Evolutionary conservation across 768 basidiomycete species (phyloP).

Genomic region (Pisolithus tinctorius): DNA sequence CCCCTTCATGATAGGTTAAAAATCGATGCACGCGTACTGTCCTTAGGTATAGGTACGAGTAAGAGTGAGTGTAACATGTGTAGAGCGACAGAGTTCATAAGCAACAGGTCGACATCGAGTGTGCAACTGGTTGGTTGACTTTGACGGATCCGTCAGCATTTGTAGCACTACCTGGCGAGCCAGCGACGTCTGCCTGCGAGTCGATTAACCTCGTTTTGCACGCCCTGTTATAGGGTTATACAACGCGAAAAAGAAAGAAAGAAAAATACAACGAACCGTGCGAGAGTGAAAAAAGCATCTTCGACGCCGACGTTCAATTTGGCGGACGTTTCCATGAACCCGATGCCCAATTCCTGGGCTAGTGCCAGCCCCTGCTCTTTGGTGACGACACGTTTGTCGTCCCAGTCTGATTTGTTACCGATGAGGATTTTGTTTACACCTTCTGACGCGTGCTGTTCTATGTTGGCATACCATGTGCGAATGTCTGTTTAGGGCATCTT

Average conservation of each 20-base stretch:
- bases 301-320: conserved; percentile 97
- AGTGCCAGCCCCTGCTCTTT: conserved; percentile 89
- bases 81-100: conserved; percentile 24
- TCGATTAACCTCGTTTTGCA: conserved; percentile 98
- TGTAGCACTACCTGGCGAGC: conserved; percentile 29
- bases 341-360: conserved; percentile 87
- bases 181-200: conserved; percentile 66
- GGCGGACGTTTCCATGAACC: conserved; percentile 96
- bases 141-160: conserved; percentile 56
- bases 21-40: no score
- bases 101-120: conserved; percentile 45
- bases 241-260: not conserved
- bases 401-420: conserved; percentile 99
- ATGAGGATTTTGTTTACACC: conserved; percentile 99
- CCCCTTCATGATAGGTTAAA: no score
- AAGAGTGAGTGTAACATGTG: no score
- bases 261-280: conserved; percentile 54
- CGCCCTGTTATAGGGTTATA: conserved; percentile 49
- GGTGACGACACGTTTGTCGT: conserved; percentile 88
- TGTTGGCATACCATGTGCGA: conserved; percentile 95
- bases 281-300: conserved; percentile 96
- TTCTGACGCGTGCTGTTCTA: conserved; percentile 97
- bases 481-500: conserved; percentile 58
- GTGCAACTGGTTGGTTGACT: conserved; percentile 53
- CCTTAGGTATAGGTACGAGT: no score